A percentile compares a stretch with the other conserved stretches of the same genome.
Conservation (phyloP, 208 protist species). For the Herpetomonas muscarum region DNA sequence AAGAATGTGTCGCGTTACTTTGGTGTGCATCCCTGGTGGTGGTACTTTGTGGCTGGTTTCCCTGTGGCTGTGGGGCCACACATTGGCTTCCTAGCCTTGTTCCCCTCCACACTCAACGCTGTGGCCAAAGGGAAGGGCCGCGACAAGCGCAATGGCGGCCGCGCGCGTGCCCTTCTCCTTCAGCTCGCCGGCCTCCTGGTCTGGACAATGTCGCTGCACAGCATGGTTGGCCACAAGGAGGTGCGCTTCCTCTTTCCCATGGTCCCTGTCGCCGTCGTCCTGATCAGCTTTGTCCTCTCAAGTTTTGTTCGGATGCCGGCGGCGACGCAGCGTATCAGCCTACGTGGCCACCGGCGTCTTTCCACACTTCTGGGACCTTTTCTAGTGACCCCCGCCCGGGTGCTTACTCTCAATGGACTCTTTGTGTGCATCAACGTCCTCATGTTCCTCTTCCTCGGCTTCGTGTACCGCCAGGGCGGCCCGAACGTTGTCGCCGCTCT, state of each 20-base stretch:
- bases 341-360: neutral
- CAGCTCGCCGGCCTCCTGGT: conserved; percentile 13
- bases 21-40: conserved; percentile 83
- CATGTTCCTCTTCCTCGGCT: conserved; percentile 27
- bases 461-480: conserved; percentile 43
- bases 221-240: conserved; percentile 91
- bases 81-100: conserved; percentile 32
- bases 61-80: conserved; percentile 59
- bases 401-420: conserved; percentile 8
- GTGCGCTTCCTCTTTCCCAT: conserved; percentile 85
- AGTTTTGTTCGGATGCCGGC: neutral
- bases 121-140: neutral
- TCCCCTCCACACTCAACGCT: conserved; percentile 11
- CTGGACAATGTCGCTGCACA: conserved; percentile 70
- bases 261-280: conserved; percentile 41
- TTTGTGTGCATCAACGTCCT: conserved; percentile 35
- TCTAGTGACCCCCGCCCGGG: neutral
- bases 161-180: conserved; percentile 2
- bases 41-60: conserved; percentile 74
- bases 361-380: neutral
- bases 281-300: conserved; percentile 36
- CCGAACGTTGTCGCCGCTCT: conserved; percentile 39
- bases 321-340: neutral
- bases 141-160: neutral
- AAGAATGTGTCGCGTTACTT: conserved; percentile 77